phyloP scores from a whole-genome alignment of 257 asterid species.

The Przewalskia tangutica region DNA sequence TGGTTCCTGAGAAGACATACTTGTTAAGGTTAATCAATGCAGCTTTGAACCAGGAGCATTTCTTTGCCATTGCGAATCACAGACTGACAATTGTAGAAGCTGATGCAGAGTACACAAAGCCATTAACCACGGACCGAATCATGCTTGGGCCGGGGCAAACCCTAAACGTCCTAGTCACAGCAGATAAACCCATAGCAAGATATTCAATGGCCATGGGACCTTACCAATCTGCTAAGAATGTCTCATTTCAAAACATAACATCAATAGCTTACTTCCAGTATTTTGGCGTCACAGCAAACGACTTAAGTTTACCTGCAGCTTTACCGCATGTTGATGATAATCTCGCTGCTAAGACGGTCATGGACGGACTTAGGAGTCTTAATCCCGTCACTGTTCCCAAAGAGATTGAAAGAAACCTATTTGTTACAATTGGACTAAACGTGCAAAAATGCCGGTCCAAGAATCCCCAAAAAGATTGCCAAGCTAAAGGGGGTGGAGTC shows the following conservation, averaged over 20 bases:
- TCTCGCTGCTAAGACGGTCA: conserved; percentile 46
- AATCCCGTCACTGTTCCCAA: conserved; percentile 29
- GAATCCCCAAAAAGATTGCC: conserved; percentile 34
- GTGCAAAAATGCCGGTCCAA: conserved; percentile 37
- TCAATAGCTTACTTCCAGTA: conserved; percentile 54
- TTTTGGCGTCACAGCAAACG: conserved; percentile 34
- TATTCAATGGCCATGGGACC: conserved; percentile 61
- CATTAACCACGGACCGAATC: conserved; percentile 35
- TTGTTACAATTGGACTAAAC: conserved; percentile 47
- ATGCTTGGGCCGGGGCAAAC: conserved; percentile 69
- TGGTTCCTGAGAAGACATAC: conserved; percentile 53
- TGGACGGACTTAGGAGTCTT: conserved; percentile 49
- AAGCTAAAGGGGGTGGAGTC: conserved; percentile 43
- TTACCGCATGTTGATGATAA: conserved; percentile 42
- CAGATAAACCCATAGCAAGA: conserved; percentile 38
- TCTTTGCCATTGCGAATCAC: conserved; percentile 53
- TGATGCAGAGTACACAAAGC: conserved; percentile 59
- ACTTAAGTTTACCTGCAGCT: conserved; percentile 32
- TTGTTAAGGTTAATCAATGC: conserved; percentile 51
- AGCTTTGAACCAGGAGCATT: conserved; percentile 45
- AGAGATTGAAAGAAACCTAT: conserved; percentile 39
- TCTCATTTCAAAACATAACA: conserved; percentile 42
- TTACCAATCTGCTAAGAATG: conserved; percentile 51
- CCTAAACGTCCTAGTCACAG: conserved; percentile 45
- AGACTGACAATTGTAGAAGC: conserved; percentile 47